Conservation (phyloP, 148 eudicot genomes). For the Beta vulgaris region DNA sequence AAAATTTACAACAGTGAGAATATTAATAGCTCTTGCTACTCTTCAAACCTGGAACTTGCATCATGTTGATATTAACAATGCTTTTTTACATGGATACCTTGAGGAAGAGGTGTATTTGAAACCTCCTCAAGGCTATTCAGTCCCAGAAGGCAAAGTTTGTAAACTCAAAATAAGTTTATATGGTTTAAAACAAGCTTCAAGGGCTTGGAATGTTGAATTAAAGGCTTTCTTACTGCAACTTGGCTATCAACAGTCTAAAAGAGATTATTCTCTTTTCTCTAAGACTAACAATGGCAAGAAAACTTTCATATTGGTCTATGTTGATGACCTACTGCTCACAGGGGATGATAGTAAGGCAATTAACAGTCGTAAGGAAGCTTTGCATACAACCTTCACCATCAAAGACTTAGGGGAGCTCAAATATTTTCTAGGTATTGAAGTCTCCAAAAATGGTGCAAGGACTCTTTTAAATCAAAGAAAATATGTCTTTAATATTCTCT, state of each 20-base stretch:
- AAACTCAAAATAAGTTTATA: not conserved
- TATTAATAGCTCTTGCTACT: no score
- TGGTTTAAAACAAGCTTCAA: not conserved
- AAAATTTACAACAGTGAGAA: no score
- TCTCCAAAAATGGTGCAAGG: not conserved
- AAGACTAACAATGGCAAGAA: not conserved
- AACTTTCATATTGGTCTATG: not conserved
- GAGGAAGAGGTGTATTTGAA: no score
- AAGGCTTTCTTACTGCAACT: not conserved
- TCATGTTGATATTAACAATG: no score
- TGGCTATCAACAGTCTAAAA: not conserved
- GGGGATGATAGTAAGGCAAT: not conserved
- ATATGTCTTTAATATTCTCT: not conserved
- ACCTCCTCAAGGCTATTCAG: not conserved
- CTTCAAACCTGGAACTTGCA: no score
- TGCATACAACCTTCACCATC: not conserved
- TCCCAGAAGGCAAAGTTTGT: not conserved
- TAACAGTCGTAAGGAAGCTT: not conserved
- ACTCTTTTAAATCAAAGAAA: not conserved
- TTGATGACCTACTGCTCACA: not conserved
- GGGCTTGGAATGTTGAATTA: not conserved
- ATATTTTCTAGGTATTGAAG: not conserved
- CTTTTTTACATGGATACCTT: no score
- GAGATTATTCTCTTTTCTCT: not conserved
- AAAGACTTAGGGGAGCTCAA: not conserved